Conservation (phyloP, 441 rosid species). For the Arabidopsis lyrata region DNA sequence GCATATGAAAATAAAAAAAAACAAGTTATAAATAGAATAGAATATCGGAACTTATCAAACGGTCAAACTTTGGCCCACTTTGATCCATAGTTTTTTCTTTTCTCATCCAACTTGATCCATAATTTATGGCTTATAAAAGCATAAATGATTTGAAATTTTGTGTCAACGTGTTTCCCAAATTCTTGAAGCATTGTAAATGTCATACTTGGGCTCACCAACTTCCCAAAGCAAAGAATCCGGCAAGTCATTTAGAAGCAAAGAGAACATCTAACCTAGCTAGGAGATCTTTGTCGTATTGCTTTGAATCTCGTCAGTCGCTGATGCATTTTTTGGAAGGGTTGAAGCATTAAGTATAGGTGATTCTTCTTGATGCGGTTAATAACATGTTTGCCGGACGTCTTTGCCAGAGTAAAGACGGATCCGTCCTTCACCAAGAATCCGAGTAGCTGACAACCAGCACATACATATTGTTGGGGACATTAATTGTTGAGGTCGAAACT, state of each 20-base stretch:
- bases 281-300: not conserved
- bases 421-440: too few relatives aligned
- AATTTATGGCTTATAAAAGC: slow-evolving; percentile 8
- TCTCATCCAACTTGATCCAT: slow-evolving; percentile 27
- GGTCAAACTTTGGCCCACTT: slow-evolving; percentile 25
- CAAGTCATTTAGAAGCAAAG: not conserved
- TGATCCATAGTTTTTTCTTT: slow-evolving; percentile 15
- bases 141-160: not conserved
- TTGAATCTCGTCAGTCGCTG: too few relatives aligned
- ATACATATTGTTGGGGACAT: too few relatives aligned
- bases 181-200: not conserved
- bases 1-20: not conserved
- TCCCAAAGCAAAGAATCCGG: not conserved
- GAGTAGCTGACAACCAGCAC: too few relatives aligned
- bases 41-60: slow-evolving; percentile 23
- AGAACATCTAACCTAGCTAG: too few relatives aligned
- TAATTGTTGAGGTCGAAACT: too few relatives aligned
- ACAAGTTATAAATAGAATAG: slow-evolving; percentile 23
- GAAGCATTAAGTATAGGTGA: too few relatives aligned
- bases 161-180: not conserved
- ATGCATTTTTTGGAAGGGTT: too few relatives aligned
- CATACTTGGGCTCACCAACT: not conserved
- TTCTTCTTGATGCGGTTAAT: too few relatives aligned
- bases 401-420: too few relatives aligned
- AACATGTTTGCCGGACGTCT: too few relatives aligned